phyloP scores from a whole-genome alignment of 257 asterid species.

The Solanum okadae region DNA sequence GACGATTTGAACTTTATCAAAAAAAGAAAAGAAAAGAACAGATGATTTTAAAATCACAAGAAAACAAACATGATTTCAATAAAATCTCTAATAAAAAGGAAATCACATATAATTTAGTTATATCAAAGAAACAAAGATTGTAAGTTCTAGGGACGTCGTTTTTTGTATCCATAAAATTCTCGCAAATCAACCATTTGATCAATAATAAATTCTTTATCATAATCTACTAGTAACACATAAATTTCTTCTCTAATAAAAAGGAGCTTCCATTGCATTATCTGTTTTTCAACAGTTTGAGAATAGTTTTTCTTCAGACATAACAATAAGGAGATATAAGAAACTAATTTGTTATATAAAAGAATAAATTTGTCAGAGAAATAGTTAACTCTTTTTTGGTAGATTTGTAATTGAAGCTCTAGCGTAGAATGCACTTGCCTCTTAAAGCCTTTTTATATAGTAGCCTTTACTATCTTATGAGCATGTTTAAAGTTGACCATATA shows the following conservation, averaged over 20 bases:
- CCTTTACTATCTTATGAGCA: background rate
- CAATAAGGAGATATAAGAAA: background rate
- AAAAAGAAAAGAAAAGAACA: background rate
- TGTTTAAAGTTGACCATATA: background rate
- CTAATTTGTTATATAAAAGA: background rate
- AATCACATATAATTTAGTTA: background rate
- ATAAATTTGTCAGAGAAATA: background rate
- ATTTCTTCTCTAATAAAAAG: background rate
- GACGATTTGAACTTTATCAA: background rate
- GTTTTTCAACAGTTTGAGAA: background rate
- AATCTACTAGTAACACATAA: background rate
- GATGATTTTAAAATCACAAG: background rate
- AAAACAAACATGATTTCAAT: background rate
- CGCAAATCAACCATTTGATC: background rate
- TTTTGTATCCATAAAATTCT: background rate
- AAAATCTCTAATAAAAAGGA: background rate
- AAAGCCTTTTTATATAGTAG: background rate
- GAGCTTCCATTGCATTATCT: background rate
- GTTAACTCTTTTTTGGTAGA: background rate
- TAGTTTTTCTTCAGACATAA: background rate
- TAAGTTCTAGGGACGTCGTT: background rate
- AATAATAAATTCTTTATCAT: background rate
- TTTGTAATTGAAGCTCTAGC: background rate
- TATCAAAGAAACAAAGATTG: background rate
- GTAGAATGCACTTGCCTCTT: background rate